phyloP scores from a whole-genome alignment of 257 asterid genomes.

The Nicotiana obtusifolia region DNA sequence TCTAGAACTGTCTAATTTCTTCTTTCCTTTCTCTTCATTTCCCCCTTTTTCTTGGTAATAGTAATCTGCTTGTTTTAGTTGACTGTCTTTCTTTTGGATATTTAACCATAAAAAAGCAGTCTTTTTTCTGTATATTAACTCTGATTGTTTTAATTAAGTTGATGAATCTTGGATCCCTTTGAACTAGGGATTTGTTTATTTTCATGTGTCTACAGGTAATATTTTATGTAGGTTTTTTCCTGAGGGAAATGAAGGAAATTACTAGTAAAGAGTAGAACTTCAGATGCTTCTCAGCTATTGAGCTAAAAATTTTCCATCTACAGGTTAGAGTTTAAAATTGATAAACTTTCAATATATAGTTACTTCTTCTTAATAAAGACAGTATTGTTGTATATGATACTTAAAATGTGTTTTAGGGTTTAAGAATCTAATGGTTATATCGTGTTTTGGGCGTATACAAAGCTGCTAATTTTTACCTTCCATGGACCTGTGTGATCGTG shows the following conservation, averaged over 20 bases:
- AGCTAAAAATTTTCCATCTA: background rate
- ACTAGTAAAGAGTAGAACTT: background rate
- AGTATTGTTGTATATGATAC: background rate
- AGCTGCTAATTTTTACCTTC: background rate
- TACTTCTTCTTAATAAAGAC: background rate
- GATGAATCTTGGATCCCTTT: background rate
- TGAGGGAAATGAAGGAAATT: background rate
- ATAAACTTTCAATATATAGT: background rate
- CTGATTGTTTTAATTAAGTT: background rate
- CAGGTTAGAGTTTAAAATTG: background rate
- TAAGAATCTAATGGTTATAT: background rate
- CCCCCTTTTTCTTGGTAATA: background rate
- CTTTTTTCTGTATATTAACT: background rate
- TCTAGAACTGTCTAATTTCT: background rate
- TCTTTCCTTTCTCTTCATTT: background rate
- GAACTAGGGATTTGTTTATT: background rate
- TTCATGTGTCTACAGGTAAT: background rate
- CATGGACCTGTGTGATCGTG: too few species aligned
- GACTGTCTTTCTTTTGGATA: background rate
- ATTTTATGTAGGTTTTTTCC: background rate
- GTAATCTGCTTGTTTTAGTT: background rate
- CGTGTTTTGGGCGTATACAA: background rate
- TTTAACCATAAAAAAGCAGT: background rate
- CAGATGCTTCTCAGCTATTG: background rate
- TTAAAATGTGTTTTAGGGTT: background rate